phyloP scores from a whole-genome alignment of 768 basidiomycete species.

The Solioccasus polychromus region DNA sequence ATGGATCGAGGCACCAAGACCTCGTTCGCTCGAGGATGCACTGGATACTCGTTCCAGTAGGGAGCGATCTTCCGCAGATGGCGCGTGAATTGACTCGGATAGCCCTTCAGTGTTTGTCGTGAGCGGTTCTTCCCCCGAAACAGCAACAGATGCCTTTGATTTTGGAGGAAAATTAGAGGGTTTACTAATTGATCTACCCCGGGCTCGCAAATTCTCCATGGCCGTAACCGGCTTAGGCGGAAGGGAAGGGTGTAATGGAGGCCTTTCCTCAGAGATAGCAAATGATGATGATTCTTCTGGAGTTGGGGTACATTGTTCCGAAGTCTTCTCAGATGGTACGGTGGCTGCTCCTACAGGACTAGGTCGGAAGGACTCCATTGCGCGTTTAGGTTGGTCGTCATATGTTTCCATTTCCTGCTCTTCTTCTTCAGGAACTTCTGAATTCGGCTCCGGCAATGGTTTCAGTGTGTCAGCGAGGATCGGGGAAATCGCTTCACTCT shows the following conservation, averaged over 20 bases:
- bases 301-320: constrained; percentile 18
- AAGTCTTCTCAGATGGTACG: constrained; percentile 7
- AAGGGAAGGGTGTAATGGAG: constrained; percentile 44
- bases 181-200: constrained; percentile 14
- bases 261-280: constrained; percentile 14
- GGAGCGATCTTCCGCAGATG: constrained; percentile 14
- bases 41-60: constrained; percentile 16
- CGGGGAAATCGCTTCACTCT: constrained; percentile 55
- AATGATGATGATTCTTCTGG: constrained; percentile 6
- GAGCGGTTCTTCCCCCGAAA: constrained; percentile 13
- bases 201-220: constrained; percentile 13
- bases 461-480: constrained; percentile 63
- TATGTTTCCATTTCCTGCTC: constrained; percentile 22
- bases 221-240: constrained; percentile 43
- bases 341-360: background rate
- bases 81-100: constrained; percentile 28
- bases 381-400: constrained; percentile 6
- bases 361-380: constrained; percentile 5
- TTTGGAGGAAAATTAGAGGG: constrained; percentile 14
- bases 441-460: constrained; percentile 51
- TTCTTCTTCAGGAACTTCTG: constrained; percentile 21
- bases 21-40: constrained; percentile 29
- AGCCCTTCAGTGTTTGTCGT: constrained; percentile 20
- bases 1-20: constrained; percentile 54
- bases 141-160: constrained; percentile 5